Conservation (phyloP, 2,329 filamentous ascomycete genomes). For the Thelonectria discophora region DNA sequence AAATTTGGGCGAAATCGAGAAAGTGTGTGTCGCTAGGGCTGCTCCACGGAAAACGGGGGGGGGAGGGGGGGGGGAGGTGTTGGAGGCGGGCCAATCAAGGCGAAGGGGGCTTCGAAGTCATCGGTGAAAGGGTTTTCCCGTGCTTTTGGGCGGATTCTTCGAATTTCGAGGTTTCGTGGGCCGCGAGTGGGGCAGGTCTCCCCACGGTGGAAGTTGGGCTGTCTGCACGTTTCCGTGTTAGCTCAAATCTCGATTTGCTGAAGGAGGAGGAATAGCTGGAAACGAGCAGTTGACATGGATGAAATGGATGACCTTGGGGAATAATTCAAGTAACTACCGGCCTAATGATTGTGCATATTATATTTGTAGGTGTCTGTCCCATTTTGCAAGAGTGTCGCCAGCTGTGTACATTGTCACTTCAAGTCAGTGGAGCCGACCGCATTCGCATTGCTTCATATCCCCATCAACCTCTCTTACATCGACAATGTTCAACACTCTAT, state of each 20-base stretch:
- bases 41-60: slow-evolving; percentile 26
- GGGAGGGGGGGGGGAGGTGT: slow-evolving; percentile 21
- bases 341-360: too few species aligned
- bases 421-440: too few species aligned
- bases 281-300: too few species aligned
- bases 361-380: too few species aligned
- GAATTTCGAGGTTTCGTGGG: not conserved
- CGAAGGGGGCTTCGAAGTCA: slow-evolving; percentile 1
- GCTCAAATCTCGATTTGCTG: not conserved
- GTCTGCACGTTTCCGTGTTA: not conserved
- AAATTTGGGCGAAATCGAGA: slow-evolving; percentile 51
- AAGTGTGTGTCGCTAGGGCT: slow-evolving; percentile 56
- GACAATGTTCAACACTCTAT: not conserved
- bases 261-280: too few species aligned
- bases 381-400: too few species aligned
- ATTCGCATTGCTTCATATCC: too few species aligned
- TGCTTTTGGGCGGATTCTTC: slow-evolving; percentile 1
- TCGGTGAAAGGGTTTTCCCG: slow-evolving; percentile 40
- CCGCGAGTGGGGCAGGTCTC: not conserved
- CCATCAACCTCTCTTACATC: too few species aligned
- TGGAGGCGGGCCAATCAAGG: slow-evolving; percentile 46
- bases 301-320: too few species aligned
- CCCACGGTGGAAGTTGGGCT: slow-evolving; percentile 19
- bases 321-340: too few species aligned
- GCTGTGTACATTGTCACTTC: too few species aligned